Base-by-base conservation (phyloP, 331 rosid genomes). In the Erythrophleum ivorense region DNA sequence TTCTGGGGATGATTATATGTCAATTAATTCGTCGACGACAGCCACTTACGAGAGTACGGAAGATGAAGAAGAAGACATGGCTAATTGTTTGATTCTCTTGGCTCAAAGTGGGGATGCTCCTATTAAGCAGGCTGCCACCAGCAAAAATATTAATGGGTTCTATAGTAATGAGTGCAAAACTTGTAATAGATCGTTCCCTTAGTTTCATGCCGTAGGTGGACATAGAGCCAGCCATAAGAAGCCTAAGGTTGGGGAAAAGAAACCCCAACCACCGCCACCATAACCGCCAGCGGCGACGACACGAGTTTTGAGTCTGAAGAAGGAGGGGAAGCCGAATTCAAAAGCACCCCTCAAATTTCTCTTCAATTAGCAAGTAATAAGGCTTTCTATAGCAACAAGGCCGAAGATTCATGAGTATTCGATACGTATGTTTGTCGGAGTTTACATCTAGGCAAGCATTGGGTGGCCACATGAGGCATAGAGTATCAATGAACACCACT, bases 391-490 rank as follows among this genome's bases (percentile, higher is more conserved):
- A 16, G 52, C 21, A 86, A 68, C 78, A 91, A 88, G 70, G 73
- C 82, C 82, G 0, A 95, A 96, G 83, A 83, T 92, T 71, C 99
- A 93, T 14, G 99, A 92, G 89, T 96, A 98, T 81, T 93, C 98
- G 14, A 89, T 96, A 21, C 29, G 29, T 24, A 24, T 96, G 98
- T 58, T 92, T 98, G 1, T 87, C 94, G 8, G 99, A 96, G 76
- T 96, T 96, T 78, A 78, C 86, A 24, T 96, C 99, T 0, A 97
- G 97, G 0, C 99, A 96, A 86, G 99, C 98, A 15, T 87, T 96
- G 60, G 97, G 99, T 19, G 99, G 98, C 1, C 99, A 96, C 73
- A 96, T 96, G 99, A 93, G 99, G 67, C 99, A 96, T 69, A 87
- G 98, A 66, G 75, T 96, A 0, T 57, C 89, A 2, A 9, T 87